These are phyloP conservation scores for Nicotiana otophora DNA, from an alignment of 257 asterid species.

Conservation along the genomic window DNA sequence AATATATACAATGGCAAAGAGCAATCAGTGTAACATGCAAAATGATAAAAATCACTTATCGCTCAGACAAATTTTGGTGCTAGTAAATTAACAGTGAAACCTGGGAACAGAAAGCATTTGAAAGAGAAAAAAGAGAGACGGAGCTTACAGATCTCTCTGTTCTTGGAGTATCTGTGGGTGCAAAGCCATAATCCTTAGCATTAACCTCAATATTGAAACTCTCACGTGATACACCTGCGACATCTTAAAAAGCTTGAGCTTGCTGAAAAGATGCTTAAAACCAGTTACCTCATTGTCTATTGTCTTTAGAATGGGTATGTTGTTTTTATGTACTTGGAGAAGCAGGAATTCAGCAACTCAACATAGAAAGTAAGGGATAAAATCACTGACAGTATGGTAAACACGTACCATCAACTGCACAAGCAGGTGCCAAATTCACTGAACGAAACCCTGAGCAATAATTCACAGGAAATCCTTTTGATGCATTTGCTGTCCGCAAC, in stretches of 20 bases:
- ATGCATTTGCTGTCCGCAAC: constrained; percentile 60
- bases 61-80: not conserved
- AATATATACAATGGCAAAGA: not conserved
- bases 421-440: constrained; percentile 38
- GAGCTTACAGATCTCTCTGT: constrained; percentile 89
- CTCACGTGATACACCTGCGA: constrained; percentile 83
- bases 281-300: not conserved
- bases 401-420: constrained; percentile 59
- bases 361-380: not conserved
- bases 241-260: constrained; percentile 5
- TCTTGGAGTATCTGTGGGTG: constrained; percentile 92
- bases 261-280: not conserved
- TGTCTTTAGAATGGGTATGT: not conserved
- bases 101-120: not conserved
- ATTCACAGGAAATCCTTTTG: constrained; percentile 88
- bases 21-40: not conserved
- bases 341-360: not conserved
- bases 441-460: constrained; percentile 96
- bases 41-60: not conserved
- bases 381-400: not conserved
- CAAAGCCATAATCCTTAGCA: constrained; percentile 74
- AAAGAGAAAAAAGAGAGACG: not conserved
- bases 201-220: constrained; percentile 66
- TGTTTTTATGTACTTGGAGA: constrained; percentile 6
- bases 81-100: not conserved